Evolutionary conservation across 2,329 filamentous ascomycete species (phyloP), one percentile per base, ranked within the genome.

Genomic region (Xylariaceae sp.): DNA sequence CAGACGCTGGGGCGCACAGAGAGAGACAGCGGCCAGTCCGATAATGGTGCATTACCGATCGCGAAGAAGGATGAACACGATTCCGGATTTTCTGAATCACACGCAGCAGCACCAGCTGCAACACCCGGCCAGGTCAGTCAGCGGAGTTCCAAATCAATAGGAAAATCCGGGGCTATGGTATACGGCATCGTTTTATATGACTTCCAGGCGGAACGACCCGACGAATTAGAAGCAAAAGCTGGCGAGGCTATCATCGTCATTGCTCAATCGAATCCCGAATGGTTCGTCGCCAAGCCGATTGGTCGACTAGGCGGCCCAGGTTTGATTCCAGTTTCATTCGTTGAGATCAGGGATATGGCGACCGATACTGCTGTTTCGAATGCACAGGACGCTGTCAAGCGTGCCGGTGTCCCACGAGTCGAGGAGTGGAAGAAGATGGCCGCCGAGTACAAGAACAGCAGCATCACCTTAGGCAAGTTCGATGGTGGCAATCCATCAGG

Each of bases 371-470:
- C 92, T 0, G 91, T 97, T 1, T 74, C 83, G 15, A 91, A 97
- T 73, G 86, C 93, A 0, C 81, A 89, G 30, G 92, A 92, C 35
- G 93, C 94, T 1, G 90, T 99, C 58, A 85, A 86, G 68, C 87
- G 88, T 67, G 94, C 94, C 1, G 92, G 93, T 17, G 92, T 99
- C 6, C 94, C 94, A 10, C 88, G 88, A 69, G 94, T 99, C 2
- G 94, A 99, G 72, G 94, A 99, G 70, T 99, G 94, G 94, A 99
- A 99, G 80, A 96, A 95, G 77, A 97, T 97, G 91, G 92, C 94
- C 0, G 93, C 93, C 58, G 93, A 97, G 65, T 99, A 99, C 77
- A 99, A 99, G 80, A 97, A 97, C 73, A 96, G 92, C 74, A 97
- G 94, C 76, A 97, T 99, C 72, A 93, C 92, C 0, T 79, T 99